Base-by-base conservation (phyloP, 2,329 filamentous ascomycete species). In the Orbilia ellipsospora region DNA sequence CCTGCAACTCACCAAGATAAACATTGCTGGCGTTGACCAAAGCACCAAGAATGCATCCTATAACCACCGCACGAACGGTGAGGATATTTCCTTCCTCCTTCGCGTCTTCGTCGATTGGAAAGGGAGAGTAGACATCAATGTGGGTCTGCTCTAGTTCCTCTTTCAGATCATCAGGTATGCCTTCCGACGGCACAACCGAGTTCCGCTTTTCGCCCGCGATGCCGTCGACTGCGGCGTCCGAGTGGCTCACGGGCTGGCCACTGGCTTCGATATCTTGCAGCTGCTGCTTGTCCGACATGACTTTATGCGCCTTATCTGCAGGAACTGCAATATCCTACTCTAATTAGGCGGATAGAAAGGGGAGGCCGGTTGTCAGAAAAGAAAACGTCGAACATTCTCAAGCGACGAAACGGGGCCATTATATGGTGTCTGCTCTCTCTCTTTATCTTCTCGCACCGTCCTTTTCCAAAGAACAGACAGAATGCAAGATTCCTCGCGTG, bases 21-120 rank as follows among this genome's bases (percentile, higher is more conserved):
- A 89, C 83, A 79, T 89, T 89, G 70, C 87, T 88, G 8, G 87
- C 87, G 78, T 88, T 88, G 78, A 89, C 87, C 7, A 89, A 83
- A 15, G 85, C 87, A 55, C 88, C 88, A 31, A 88, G 85, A 50
- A 86, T 79, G 65, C 86, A 84, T 54, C 88, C 88, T 40, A 87
- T 82, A 45, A 88, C 68, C 23, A 89, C 81, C 15, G 88, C 87
- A 52, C 88, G 85, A 40, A 86, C 79, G 6, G 87, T 89, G 54
- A 89, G 78, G 60, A 88, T 86, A 77, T 83, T 82, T 12, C 82
- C 79, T 77, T 86, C 83, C 62, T 85, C 83, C 51, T 80, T 78
- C n/a, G 84, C 77, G 16, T 83, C 82, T 77, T 84, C 83, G 31
- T 83, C 79, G 0, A 81, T 78, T 12, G 84, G 84, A 55, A 85